These are phyloP conservation scores for Penicillium coprophilum DNA, from an alignment of 495 filamentous ascomycete species.

Conservation along the genomic window DNA sequence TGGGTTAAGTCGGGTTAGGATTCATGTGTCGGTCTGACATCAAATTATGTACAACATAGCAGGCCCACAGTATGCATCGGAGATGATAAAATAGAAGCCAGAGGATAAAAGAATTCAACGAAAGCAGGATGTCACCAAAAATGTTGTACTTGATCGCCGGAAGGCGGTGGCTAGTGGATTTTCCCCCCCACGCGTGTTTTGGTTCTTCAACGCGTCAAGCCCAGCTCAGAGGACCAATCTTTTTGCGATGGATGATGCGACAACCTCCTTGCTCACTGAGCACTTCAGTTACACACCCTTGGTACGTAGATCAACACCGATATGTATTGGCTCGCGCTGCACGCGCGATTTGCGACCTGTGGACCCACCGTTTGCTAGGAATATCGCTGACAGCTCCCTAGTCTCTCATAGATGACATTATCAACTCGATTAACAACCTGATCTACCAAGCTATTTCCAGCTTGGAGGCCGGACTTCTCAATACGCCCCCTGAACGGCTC, in stretches of 20 bases:
- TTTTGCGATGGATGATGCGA: constrained; percentile 46
- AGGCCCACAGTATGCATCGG: not conserved
- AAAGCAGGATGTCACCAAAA: not conserved
- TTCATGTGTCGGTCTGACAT: constrained; percentile 4
- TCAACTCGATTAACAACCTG: constrained; percentile 90
- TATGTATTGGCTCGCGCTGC: constrained; percentile 3
- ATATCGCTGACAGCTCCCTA: constrained; percentile 38
- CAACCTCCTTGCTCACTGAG: constrained; percentile 83
- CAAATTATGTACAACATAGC: constrained; percentile 5
- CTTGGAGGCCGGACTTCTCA: constrained; percentile 75
- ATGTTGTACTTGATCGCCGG: not conserved
- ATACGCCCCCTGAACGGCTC: constrained; percentile 66
- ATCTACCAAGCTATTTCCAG: constrained; percentile 80
- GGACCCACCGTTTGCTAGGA: constrained; percentile 17
- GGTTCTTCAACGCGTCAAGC: constrained; percentile 23
- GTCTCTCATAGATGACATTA: constrained; percentile 95
- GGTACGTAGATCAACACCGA: constrained; percentile 52
- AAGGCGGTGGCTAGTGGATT: constrained; percentile 25
- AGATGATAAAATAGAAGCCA: not conserved
- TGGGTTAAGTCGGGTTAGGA: constrained; percentile 5
- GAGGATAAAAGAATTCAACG: not conserved
- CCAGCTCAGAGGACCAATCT: constrained; percentile 4
- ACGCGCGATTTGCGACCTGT: constrained; percentile 12
- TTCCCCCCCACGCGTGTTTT: constrained; percentile 23
- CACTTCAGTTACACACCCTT: constrained; percentile 93